Base-by-base conservation (phyloP, 1,284 basidiomycete genomes). In the Ganoderma leucocontextum region DNA sequence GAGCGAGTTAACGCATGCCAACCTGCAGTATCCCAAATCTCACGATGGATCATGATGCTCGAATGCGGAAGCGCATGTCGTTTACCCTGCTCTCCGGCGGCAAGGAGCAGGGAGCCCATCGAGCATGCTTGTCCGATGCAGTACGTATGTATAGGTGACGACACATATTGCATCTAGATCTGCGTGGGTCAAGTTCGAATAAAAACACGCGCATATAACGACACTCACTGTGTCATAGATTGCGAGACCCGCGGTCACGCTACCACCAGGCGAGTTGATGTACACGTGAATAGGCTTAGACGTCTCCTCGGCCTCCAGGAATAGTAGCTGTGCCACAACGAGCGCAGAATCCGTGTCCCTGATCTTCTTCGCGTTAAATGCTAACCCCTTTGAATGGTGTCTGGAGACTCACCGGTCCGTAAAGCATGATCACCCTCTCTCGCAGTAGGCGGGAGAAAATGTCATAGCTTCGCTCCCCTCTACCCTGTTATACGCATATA, bases 21-120 rank as follows among this genome's bases (percentile, higher is more conserved):
- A 61, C 41, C 29, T 64, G 67, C 61, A 68, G 74, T 57, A 67
- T 67, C 55, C 41, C 41, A 59, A 62, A 35, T 85, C 95, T 79
- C 80, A 96, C 95, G 96, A 79, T 98, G 96, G 63, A 98, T 98
- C 96, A 98, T 98, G 74, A 98, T 95, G 77, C 92, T 95, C 25
- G 95, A 91, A 77, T 98, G 94, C 12, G 95, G 95, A 60, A 98
- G 86, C 72, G 93, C 93, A 77, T 95, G 95, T 44, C 96, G 86
- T 79, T 96, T 95, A 25, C 95, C 96, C 72, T 86, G 89, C 81
- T 93, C 94, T 81, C 93, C 95, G 62, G 94, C 95, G 5, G 94
- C 93, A 7, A 97, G 86, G 22, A 97, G 86, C 61, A 98, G 85
- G 59, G 94, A 96, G 3, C 95, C 96, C 96, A 98, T 98, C 52